phyloP scores from a whole-genome alignment of 306 rosid genomes.

The Quercus mongolica region DNA sequence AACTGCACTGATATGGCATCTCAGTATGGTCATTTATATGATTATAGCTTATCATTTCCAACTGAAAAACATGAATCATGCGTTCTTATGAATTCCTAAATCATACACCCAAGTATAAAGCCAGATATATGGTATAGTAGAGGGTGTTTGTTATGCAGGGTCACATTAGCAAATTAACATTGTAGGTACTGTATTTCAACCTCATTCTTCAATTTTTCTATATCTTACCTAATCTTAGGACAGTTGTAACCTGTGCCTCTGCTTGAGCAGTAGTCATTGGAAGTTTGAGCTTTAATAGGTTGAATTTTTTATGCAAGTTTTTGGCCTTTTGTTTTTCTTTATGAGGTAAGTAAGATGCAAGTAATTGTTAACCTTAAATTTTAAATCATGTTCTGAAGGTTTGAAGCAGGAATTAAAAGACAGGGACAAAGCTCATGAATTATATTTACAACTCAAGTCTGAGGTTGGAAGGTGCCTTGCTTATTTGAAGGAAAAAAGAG shows the following conservation, averaged over 20 bases:
- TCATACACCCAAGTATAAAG: background rate
- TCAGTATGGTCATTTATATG: too few species aligned
- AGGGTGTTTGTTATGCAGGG: background rate
- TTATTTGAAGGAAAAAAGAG: slow-evolving; percentile 66
- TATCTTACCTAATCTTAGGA: background rate
- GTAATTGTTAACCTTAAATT: background rate
- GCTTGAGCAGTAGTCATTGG: background rate
- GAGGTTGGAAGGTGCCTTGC: slow-evolving; percentile 71
- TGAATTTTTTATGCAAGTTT: background rate
- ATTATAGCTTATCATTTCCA: too few species aligned
- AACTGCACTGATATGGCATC: background rate
- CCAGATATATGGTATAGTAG: background rate
- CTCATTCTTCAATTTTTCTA: background rate
- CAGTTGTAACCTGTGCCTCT: background rate
- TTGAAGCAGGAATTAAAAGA: slow-evolving; percentile 60
- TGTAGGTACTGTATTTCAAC: background rate
- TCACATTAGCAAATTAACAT: background rate
- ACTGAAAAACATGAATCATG: background rate
- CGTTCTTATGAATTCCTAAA: background rate
- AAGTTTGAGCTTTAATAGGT: background rate
- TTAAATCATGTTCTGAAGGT: slow-evolving; percentile 38
- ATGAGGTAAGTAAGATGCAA: background rate
- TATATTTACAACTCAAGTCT: slow-evolving; percentile 63
- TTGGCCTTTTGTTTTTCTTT: background rate
- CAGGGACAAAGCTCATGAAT: slow-evolving; percentile 46